These are phyloP conservation scores for Fusarium camptoceras DNA, from an alignment of 2,329 filamentous ascomycete species.

Conservation along the genomic window DNA sequence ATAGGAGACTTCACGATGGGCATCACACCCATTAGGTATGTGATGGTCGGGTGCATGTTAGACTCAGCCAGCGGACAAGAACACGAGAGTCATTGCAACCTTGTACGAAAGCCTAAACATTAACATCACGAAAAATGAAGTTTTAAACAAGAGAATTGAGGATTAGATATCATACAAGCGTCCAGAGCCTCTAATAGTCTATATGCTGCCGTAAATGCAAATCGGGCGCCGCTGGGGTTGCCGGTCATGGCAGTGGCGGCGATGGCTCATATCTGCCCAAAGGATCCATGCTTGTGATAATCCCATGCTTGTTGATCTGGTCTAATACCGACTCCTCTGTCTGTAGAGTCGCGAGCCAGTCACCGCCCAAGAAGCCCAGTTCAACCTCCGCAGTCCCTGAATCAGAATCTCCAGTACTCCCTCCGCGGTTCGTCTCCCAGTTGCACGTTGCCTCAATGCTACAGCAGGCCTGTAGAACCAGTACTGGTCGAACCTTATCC, in stretches of 20 bases:
- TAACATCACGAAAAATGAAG: neutral
- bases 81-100: neutral
- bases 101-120: neutral
- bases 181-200: conserved; percentile 41
- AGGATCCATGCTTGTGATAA: conserved; percentile 11
- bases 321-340: conserved; percentile 22
- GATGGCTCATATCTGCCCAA: conserved; percentile 18
- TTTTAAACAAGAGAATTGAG: conserved; percentile 28
- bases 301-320: conserved; percentile 16
- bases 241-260: conserved; percentile 2
- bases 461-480: conserved; percentile 20
- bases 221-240: conserved; percentile 6
- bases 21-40: neutral
- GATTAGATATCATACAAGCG: conserved; percentile 45
- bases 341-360: conserved; percentile 2
- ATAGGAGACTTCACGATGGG: neutral
- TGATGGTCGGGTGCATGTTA: neutral
- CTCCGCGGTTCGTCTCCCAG: conserved; percentile 35
- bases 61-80: neutral
- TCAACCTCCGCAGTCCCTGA: conserved; percentile 27
- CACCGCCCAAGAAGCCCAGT: conserved; percentile 28
- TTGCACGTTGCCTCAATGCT: conserved; percentile 31
- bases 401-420: conserved; percentile 29
- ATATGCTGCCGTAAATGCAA: conserved; percentile 39
- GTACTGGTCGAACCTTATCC: conserved; percentile 16